Base-by-base conservation (phyloP, 2,329 filamentous ascomycete genomes). In the Coniosporium tulheliwenetii region DNA sequence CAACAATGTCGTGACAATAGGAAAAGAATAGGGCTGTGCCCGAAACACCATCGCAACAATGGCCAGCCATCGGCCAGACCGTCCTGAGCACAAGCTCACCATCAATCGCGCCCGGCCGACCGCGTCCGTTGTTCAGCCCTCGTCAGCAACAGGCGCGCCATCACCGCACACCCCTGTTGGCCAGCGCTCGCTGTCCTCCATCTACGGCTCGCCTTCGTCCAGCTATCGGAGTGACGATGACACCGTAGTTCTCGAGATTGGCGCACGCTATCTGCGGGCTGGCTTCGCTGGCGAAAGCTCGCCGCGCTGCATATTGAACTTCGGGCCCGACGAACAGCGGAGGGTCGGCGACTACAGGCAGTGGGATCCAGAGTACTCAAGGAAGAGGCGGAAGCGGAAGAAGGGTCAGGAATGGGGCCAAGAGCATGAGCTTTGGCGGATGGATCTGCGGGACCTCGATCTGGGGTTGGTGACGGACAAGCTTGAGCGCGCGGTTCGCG, bases 201-300 rank as follows among this genome's bases (percentile, higher is more conserved):
- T 69, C 39, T 74, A 70, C 47, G 71, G 71, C 29, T 78, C 75
- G 5, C 72, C 75, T 2, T 65, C 70, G 37, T 65, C 65, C 30
- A 66, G 65, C 16, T 75, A 71, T 46, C 73, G 76, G 14, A 54
- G 56, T 38, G 70, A 76, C 51, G 91, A 98, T 53, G 91, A 95
- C 49, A 69, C 80, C 5, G 62, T 94, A 5, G 72, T 98, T 35
- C 67, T 95, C 39, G 86, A 96, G 57, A 58, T 96, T 31, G 87
- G 86, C 1, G 74, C 83, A 8, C 75, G 89, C 15, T 81, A 77
- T 59, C 59, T 96, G 19, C 77, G 81, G 36, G 79, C 81, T 8
- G 91, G 91, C 0, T 91, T 95, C 55, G 84, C 87, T 5, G 87
- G 87, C 39, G 87, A 94, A 58, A 73, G 78, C 36, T 63, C 69